A percentile compares a stretch with the other conserved stretches of the same genome.
Evolutionary conservation across 306 rosid genomes (phyloP).

Genomic region (Inga laurina): DNA sequence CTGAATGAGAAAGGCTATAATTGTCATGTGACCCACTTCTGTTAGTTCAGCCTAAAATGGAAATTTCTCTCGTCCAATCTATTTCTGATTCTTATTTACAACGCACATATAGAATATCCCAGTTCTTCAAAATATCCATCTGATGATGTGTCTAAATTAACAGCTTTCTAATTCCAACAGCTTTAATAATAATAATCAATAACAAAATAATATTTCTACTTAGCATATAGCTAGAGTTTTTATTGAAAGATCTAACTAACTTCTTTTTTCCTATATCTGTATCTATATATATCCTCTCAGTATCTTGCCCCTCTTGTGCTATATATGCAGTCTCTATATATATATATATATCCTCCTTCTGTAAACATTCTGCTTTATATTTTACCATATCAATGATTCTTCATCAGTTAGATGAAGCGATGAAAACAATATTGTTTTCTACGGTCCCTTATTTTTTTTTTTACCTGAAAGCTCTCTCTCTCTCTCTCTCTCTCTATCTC

Average conservation of each 20-base stretch:
- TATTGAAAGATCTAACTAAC: background rate
- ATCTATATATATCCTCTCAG: background rate
- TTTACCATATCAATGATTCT: background rate
- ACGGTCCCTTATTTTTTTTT: background rate
- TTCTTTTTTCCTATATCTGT: background rate
- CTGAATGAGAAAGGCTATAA: slow-evolving; percentile 35
- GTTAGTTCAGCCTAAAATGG: slow-evolving; percentile 51
- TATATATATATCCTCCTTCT: background rate
- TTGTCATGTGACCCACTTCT: slow-evolving; percentile 53
- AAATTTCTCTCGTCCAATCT: slow-evolving; percentile 40
- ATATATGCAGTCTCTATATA: background rate
- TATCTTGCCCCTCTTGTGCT: background rate
- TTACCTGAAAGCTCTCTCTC: background rate
- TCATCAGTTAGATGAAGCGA: background rate
- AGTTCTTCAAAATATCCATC: slow-evolving; percentile 10
- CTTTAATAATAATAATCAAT: background rate
- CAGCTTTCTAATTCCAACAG: background rate
- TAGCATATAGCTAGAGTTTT: background rate
- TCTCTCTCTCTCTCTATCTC: background rate
- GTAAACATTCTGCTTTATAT: background rate
- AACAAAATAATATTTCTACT: background rate
- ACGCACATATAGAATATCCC: slow-evolving; percentile 18
- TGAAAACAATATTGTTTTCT: background rate
- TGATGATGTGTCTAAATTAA: background rate
- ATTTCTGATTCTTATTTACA: slow-evolving; percentile 31